phyloP scores from a whole-genome alignment of 2,329 filamentous ascomycete species.

The Ophiostoma perfectum region DNA sequence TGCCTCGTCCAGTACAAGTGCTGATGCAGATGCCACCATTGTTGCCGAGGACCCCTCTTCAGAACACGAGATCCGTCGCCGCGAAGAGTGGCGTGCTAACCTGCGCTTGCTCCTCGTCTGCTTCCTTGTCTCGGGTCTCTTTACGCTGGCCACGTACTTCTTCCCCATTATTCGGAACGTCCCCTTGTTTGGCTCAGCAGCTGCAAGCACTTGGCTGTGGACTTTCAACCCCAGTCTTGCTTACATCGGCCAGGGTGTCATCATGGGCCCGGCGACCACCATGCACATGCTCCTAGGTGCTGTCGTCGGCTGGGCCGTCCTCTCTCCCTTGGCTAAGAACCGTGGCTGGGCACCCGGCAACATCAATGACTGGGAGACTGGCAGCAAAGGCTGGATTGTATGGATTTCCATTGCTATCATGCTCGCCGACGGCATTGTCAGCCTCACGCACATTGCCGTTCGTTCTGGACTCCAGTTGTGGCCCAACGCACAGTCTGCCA shows the following conservation, averaged over 20 bases:
- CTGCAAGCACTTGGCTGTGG: conserved; percentile 85
- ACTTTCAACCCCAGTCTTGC: conserved; percentile 94
- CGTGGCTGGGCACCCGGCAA: conserved; percentile 84
- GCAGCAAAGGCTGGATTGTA: conserved; percentile 97
- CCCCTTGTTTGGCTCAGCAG: conserved; percentile 72
- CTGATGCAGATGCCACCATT: not conserved
- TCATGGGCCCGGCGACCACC: conserved; percentile 95
- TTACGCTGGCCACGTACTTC: conserved; percentile 86
- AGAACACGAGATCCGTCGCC: conserved; percentile 32
- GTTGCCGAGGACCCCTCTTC: conserved; percentile 24
- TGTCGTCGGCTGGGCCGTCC: conserved; percentile 78
- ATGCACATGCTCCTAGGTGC: conserved; percentile 93
- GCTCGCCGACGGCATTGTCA: conserved; percentile 88
- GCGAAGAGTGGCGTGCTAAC: conserved; percentile 41
- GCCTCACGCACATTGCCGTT: conserved; percentile 70
- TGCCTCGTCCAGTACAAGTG: too few species aligned
- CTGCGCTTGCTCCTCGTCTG: conserved; percentile 52
- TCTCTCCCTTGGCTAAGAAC: conserved; percentile 82
- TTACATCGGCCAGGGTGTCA: conserved; percentile 94
- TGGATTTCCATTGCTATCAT: conserved; percentile 96
- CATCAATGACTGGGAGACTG: conserved; percentile 82
- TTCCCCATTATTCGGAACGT: conserved; percentile 76
- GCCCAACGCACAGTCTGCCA: conserved; percentile 17
- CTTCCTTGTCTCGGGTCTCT: conserved; percentile 54
- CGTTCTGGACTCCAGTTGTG: conserved; percentile 34